Evolutionary conservation across 2,329 filamentous ascomycete species (phyloP), one percentile per base, ranked within the genome.

Genomic region (Berkeleyomyces rouxiae): DNA sequence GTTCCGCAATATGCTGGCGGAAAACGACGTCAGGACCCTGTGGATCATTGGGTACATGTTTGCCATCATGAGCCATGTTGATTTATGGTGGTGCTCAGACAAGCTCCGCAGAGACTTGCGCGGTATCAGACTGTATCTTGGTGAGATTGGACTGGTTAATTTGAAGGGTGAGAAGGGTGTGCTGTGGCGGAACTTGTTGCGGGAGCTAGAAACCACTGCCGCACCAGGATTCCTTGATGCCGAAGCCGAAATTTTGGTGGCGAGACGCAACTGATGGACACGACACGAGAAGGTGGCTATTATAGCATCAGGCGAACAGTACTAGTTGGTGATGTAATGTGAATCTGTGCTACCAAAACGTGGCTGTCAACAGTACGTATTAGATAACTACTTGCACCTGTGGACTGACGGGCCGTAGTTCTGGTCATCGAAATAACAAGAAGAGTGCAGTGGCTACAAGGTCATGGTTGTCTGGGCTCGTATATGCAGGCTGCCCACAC

Each of bases 31-130:
- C 49, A 61, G 66, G 6, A 68, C 67, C 5, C 65, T 69, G 55
- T 69, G 69, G 68, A 57, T 70, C 16, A 59, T 69, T 42, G 66
- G 66, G 11, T 69, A 67, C 23, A 68, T 68, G 65, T 65, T 70
- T 23, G 69, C 67, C 4, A 47, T 70, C 57, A 58, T 69, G 61
- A 65, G 66, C 13, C 66, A 68, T 3, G 66, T 68, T 16, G 63
- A 67, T 10, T 43, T 66, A 5, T 70, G 69, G 69, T 70, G 69
- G 68, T 64, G 51, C 59, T 53, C 46, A 39, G 37, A 59, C 39
- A 65, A 68, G 40, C 63, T 66, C 5, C 46, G 60, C 40, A 62
- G 65, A 44, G 68, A 69, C 44, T 64, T 66, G 44, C 53, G 33
- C 3, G 68, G 64, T 3, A 65, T 69, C 1, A 58, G 64, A 3